Evolutionary conservation across 2,329 filamentous ascomycete genomes (phyloP), one percentile per base, ranked within the genome.

Genomic region (Helminthosporium solani): DNA sequence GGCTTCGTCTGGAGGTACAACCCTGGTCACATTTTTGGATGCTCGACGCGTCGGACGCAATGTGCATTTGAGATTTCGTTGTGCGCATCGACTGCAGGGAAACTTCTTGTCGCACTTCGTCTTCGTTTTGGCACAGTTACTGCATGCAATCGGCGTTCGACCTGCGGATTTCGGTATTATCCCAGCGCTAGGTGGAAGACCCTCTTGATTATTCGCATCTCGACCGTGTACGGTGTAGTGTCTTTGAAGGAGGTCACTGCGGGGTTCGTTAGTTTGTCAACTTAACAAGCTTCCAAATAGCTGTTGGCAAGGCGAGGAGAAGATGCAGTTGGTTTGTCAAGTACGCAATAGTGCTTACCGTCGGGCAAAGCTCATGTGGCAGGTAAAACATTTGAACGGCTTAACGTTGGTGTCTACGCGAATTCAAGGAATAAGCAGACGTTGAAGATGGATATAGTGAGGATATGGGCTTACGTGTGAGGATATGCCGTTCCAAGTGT

Each of bases 41-140:
- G 73, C 70, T 49, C 76, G 64, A 36, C 75, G 70, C 15, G 74
- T 78, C 7, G 75, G 75, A 36, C 76, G 66, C 27, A 78, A 57
- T 34, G 63, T 66, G 60, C 75, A 78, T 46, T 70, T 66, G 33
- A 78, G 67, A 50, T 77, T 77, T 37, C 75, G 63, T 14, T 71
- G 69, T n/a, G 73, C 74, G 64, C 76, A 78, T 47, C 76, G 68
- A 55, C 70, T 75, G 64, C 76, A 78, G n/a, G 76, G 76, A 45
- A 78, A 78, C 62, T 78, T 78, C 64, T 78, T 78, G 52, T 78
- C 76, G 51, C 76, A 78, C 51, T 78, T 78, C 11, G 76, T 78
- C 67, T 78, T 78, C 3, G 75, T 78, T 60, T 78, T 78, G 8
- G 76, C 75, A 52, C 76, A 78, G 47, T 78, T 78, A 58, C 72